These are phyloP conservation scores for Colletotrichum tamarilloi DNA, from an alignment of 2,329 filamentous ascomycete genomes.

Conservation along the genomic window DNA sequence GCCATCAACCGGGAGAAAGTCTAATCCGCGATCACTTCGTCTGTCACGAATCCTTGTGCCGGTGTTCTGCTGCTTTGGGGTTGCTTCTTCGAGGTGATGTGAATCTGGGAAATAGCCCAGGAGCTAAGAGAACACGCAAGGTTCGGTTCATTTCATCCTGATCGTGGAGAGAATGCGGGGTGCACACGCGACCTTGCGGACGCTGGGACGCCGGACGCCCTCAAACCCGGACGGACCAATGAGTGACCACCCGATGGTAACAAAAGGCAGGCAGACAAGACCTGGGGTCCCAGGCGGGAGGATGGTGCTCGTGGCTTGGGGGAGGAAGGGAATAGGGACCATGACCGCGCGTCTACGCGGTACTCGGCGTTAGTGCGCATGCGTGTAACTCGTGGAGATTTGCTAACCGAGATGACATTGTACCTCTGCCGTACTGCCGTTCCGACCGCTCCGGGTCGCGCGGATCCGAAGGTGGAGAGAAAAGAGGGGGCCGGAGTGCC, in stretches of 20 bases:
- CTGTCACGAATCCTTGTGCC: neutral
- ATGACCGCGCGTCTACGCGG: neutral
- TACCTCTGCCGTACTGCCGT: neutral
- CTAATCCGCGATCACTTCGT: neutral
- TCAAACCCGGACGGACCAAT: conserved; percentile 5
- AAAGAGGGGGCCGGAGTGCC: neutral
- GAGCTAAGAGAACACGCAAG: neutral
- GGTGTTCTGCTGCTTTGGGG: neutral
- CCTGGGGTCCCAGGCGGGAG: neutral
- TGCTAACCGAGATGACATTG: conserved; percentile 29
- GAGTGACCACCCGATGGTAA: conserved; percentile 4
- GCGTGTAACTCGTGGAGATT: neutral
- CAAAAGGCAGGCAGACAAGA: neutral
- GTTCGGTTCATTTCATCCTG: neutral
- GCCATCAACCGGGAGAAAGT: neutral
- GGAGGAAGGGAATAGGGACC: neutral
- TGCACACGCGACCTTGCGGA: conserved; percentile 10
- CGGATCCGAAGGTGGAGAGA: neutral
- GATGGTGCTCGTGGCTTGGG: neutral
- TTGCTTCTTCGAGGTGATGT: neutral
- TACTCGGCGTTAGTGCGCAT: conserved; percentile 11
- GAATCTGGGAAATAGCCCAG: neutral
- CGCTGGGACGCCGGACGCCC: too few relatives aligned
- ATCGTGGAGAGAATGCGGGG: conserved; percentile 24
- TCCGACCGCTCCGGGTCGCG: neutral